Percentiles rank a stretch among this genome's conserved stretches.
Conservation (phyloP, 805 yeast species). For the Candida namnaoensis region DNA sequence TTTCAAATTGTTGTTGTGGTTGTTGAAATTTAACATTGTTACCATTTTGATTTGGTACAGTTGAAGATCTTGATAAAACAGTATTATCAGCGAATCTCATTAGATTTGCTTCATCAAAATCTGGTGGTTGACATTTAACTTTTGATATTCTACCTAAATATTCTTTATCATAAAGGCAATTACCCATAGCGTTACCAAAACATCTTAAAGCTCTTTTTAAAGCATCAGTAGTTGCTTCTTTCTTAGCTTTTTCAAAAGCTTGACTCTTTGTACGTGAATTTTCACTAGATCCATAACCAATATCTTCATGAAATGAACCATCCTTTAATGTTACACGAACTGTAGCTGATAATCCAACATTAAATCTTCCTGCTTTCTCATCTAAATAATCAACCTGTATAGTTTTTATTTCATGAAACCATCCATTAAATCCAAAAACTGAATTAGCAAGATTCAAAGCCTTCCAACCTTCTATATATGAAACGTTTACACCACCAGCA, state of each 20-base stretch:
- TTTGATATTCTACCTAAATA: constrained; percentile 39
- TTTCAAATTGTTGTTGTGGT: constrained; percentile 1
- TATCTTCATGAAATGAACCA: constrained; percentile 76
- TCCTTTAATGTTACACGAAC: constrained; percentile 67
- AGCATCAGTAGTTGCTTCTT: constrained; percentile 81
- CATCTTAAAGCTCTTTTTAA: constrained; percentile 70
- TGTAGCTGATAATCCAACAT: constrained; percentile 63
- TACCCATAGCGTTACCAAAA: constrained; percentile 78
- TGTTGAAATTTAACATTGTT: background rate
- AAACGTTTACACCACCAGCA: constrained; percentile 60
- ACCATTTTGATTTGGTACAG: constrained; percentile 4
- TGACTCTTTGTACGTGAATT: constrained; percentile 62
- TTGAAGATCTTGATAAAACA: constrained; percentile 7
- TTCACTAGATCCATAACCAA: constrained; percentile 79
- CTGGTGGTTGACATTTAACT: constrained; percentile 35
- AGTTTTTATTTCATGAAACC: constrained; percentile 65
- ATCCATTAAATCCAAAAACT: constrained; percentile 77
- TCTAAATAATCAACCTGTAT: constrained; percentile 68
- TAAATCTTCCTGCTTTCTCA: constrained; percentile 45
- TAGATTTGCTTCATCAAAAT: constrained; percentile 32
- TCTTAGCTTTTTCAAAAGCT: constrained; percentile 79
- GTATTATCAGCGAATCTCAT: constrained; percentile 22
- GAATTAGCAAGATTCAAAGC: constrained; percentile 74
- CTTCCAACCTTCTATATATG: constrained; percentile 79
- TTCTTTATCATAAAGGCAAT: constrained; percentile 74